Evolutionary conservation across 2,329 filamentous ascomycete species (phyloP).

Genomic region (Diaporthe vaccinii): DNA sequence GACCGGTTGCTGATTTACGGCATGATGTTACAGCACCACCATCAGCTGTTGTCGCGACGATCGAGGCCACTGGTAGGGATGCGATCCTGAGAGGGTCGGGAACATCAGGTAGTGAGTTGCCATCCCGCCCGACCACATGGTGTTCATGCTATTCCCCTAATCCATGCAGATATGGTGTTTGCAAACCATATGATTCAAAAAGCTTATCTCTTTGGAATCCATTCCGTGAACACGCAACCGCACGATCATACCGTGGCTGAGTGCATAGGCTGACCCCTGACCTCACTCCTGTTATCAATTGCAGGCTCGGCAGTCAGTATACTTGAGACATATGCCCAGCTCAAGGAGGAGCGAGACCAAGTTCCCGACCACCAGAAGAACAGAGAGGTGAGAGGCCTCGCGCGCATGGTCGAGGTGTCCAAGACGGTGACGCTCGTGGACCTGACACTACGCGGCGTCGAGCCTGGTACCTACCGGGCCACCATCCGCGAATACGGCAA

Average conservation of each 20-base stretch:
- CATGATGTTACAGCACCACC: conserved; percentile 73
- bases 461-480: conserved; percentile 84
- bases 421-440: conserved; percentile 86
- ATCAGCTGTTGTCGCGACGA: conserved; percentile 88
- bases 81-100: conserved; percentile 94
- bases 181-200: conserved; percentile 4
- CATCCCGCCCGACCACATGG: conserved; percentile 34
- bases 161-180: conserved; percentile 14
- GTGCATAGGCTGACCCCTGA: conserved; percentile 14
- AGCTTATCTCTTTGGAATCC: conserved; percentile 16
- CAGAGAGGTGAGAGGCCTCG: conserved; percentile 83
- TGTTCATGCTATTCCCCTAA: not conserved
- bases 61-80: conserved; percentile 91
- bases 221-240: not conserved
- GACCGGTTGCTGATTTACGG: conserved; percentile 30
- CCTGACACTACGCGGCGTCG: conserved; percentile 85
- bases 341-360: conserved; percentile 51
- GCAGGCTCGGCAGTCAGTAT: conserved; percentile 91
- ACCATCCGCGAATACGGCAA: conserved; percentile 90
- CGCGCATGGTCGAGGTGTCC: conserved; percentile 92
- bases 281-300: conserved; percentile 25
- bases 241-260: not conserved
- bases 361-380: conserved; percentile 50
- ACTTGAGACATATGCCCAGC: conserved; percentile 83
- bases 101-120: conserved; percentile 80